Conservation (phyloP, 2,329 filamentous ascomycete genomes). For the Xylaria hypoxylon region DNA sequence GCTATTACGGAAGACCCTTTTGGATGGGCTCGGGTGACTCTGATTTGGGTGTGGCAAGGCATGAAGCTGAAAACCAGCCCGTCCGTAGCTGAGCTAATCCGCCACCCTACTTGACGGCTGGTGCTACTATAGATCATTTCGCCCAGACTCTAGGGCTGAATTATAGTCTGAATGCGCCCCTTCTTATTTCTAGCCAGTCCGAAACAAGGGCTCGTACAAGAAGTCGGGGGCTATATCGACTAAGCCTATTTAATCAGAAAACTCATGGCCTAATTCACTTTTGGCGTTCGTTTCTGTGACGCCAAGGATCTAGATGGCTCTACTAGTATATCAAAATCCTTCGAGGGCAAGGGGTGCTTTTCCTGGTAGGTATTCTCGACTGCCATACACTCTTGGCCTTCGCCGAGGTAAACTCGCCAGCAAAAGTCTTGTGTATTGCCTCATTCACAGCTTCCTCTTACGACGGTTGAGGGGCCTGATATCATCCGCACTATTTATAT, state of each 20-base stretch:
- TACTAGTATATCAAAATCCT: no score
- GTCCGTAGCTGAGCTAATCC: slow-evolving; percentile 11
- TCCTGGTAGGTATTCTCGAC: no score
- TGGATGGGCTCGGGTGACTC: not conserved
- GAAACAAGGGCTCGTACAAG: not conserved
- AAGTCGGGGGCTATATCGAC: not conserved
- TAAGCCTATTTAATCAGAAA: not conserved
- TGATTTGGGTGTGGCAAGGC: not conserved
- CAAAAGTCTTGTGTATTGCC: no score
- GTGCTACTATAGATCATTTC: no score
- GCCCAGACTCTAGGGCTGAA: slow-evolving; percentile 1
- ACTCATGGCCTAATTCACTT: not conserved
- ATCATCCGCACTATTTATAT: no score
- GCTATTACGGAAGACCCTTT: not conserved
- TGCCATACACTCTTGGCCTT: no score
- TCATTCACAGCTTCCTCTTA: no score
- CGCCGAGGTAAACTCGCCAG: no score
- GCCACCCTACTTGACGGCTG: slow-evolving; percentile 1
- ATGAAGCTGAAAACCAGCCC: slow-evolving; percentile 8
- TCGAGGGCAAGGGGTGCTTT: no score
- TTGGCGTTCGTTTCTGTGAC: no score
- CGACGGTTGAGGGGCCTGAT: no score
- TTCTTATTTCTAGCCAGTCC: not conserved
- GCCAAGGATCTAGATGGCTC: no score
- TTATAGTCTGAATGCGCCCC: not conserved